phyloP scores from a whole-genome alignment of 208 protist genomes.

The Trichomonas gallinae region DNA sequence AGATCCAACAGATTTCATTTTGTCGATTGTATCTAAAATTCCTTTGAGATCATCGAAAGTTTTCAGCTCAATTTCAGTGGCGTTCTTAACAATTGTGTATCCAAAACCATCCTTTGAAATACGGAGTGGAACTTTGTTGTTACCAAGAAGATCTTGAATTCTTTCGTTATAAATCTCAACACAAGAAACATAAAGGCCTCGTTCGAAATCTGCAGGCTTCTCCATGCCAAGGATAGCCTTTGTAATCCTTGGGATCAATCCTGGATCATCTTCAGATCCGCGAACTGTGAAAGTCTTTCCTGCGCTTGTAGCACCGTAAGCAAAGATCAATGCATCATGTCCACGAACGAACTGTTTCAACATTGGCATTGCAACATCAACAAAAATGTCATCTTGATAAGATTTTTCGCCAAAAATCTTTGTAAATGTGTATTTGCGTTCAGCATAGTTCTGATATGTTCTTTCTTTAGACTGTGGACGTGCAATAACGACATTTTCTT shows the following conservation, averaged over 20 bases:
- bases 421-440: neutral
- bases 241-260: neutral
- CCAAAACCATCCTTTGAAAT: neutral
- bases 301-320: neutral
- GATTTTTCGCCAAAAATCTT: neutral
- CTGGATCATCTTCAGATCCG: neutral
- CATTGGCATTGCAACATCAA: neutral
- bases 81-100: neutral
- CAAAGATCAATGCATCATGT: neutral
- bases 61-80: neutral
- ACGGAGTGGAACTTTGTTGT: neutral
- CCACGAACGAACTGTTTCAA: neutral
- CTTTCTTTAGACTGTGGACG: neutral
- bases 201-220: neutral
- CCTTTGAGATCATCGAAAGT: neutral
- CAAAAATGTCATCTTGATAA: conserved; percentile 4
- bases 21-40: neutral
- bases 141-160: neutral
- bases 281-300: neutral
- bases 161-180: conserved; percentile 10
- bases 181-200: neutral
- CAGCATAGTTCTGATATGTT: neutral
- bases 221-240: neutral
- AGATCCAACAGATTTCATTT: neutral
- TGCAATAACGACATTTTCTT: neutral